Conservation (phyloP, 352 stramenopile genomes). For the Phytophthora colocasiae region DNA sequence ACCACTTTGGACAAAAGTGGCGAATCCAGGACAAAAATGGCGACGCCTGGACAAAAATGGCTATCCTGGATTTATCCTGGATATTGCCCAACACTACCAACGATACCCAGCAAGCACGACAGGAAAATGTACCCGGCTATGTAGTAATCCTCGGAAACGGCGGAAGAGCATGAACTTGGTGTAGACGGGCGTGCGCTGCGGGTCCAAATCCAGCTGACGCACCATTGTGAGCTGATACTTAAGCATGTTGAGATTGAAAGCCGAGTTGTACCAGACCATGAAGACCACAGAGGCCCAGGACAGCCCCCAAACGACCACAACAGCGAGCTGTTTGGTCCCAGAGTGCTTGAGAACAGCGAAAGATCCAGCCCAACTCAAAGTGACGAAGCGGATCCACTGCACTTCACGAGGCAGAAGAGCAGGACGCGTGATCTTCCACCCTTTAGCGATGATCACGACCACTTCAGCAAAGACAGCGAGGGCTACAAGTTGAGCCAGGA, state of each 20-base stretch:
- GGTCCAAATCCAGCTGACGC: conserved; percentile 57
- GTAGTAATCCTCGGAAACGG: conserved; percentile 55
- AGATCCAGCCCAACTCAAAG: conserved; percentile 56
- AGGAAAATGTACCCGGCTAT: conserved; percentile 62
- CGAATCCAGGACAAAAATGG: no score
- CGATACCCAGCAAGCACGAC: conserved; percentile 52
- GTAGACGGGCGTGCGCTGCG: conserved; percentile 60
- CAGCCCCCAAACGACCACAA: conserved; percentile 63
- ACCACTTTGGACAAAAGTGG: no score
- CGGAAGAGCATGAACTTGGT: conserved; percentile 74
- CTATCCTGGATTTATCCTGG: no score
- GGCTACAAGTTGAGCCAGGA: conserved; percentile 53
- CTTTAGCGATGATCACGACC: conserved; percentile 67
- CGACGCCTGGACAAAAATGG: no score
- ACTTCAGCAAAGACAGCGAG: conserved; percentile 56
- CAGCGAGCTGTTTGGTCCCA: conserved; percentile 47
- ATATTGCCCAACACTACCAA: no score
- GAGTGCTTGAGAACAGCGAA: conserved; percentile 50
- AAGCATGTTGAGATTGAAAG: conserved; percentile 78
- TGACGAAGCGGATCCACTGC: conserved; percentile 68
- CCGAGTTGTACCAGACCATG: conserved; percentile 76
- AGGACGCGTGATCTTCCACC: conserved; percentile 73
- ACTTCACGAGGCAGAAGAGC: conserved; percentile 51
- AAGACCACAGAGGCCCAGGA: conserved; percentile 66
- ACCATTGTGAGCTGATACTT: conserved; percentile 71